These are phyloP conservation scores for Fusarium sulawesiense DNA, from an alignment of 2,329 filamentous ascomycete species.

Conservation along the genomic window DNA sequence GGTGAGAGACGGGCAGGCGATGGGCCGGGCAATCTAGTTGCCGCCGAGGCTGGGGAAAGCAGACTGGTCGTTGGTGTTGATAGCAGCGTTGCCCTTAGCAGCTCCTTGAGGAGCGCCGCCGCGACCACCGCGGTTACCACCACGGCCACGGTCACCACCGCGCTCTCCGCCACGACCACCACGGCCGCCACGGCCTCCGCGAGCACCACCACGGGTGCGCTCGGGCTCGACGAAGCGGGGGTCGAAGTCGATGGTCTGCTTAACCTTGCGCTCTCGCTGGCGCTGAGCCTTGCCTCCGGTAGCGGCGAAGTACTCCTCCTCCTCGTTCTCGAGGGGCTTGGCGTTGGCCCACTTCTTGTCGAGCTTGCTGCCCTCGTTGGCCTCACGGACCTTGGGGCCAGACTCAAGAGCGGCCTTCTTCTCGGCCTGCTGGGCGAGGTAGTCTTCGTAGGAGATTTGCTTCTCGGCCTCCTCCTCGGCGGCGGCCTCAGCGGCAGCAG, in stretches of 20 bases:
- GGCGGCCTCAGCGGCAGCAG: conserved; percentile 58
- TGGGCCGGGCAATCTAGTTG: conserved; percentile 53
- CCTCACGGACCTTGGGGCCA: conserved; percentile 78
- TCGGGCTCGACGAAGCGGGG: conserved; percentile 81
- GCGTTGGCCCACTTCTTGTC: conserved; percentile 95
- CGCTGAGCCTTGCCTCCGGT: conserved; percentile 81
- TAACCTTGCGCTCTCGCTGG: conserved; percentile 91
- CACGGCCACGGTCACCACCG: conserved; percentile 54
- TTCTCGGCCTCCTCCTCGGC: conserved; percentile 75
- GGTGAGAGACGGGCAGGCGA: conserved; percentile 22
- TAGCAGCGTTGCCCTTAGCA: conserved; percentile 47
- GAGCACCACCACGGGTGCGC: conserved; percentile 65
- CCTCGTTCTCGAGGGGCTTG: conserved; percentile 75
- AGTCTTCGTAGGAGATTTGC: conserved; percentile 89
- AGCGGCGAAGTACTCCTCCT: conserved; percentile 83
- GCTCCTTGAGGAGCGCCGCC: conserved; percentile 51
- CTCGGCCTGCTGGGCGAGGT: conserved; percentile 77
- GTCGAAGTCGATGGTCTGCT: conserved; percentile 90
- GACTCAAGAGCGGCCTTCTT: conserved; percentile 80
- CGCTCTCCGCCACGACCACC: conserved; percentile 56
- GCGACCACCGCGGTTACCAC: conserved; percentile 42
- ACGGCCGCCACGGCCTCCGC: conserved; percentile 60
- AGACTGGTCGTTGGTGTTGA: conserved; percentile 68
- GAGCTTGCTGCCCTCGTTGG: conserved; percentile 89
- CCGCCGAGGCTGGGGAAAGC: conserved; percentile 72